These are phyloP conservation scores for Ambrosia hybrid DNA, from an alignment of 140 eudicot genomes.

Conservation along the genomic window DNA sequence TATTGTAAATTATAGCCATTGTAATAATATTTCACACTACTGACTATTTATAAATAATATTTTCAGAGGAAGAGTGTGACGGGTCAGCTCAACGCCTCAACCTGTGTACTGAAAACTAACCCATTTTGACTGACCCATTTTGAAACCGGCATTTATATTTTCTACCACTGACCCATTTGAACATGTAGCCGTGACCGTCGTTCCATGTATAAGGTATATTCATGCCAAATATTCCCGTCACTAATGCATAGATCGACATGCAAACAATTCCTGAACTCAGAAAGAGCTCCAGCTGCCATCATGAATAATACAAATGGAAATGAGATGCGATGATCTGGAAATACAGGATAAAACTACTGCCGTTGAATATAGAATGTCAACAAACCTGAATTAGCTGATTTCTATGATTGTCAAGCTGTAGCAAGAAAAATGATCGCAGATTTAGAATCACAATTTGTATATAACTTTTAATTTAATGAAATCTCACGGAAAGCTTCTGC, in stretches of 20 bases:
- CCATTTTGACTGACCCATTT: too few relatives aligned
- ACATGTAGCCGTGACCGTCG: slow-evolving; percentile 59
- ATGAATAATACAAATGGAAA: not conserved
- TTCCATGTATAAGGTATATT: slow-evolving; percentile 89
- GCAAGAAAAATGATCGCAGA: not conserved
- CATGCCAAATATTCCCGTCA: slow-evolving; percentile 87
- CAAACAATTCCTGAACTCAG: slow-evolving; percentile 87
- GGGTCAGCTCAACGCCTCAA: too few relatives aligned
- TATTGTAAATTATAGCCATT: too few relatives aligned
- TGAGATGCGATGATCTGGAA: not conserved
- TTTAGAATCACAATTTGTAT: slow-evolving; percentile 17
- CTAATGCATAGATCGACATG: slow-evolving; percentile 67
- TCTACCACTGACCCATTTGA: slow-evolving; percentile 76
- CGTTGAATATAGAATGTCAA: not conserved
- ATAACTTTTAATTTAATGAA: not conserved
- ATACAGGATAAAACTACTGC: not conserved
- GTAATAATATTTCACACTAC: too few relatives aligned
- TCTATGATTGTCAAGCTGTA: slow-evolving; percentile 95
- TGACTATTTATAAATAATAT: too few relatives aligned
- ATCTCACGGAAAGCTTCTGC: not conserved
- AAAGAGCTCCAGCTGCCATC: not conserved
- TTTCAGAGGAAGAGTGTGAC: too few relatives aligned
- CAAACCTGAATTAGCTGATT: slow-evolving; percentile 91
- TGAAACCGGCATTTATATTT: not conserved
- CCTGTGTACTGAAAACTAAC: too few relatives aligned